Base-by-base conservation (phyloP, 345 rosid species). In the Geranium rotundifolium region DNA sequence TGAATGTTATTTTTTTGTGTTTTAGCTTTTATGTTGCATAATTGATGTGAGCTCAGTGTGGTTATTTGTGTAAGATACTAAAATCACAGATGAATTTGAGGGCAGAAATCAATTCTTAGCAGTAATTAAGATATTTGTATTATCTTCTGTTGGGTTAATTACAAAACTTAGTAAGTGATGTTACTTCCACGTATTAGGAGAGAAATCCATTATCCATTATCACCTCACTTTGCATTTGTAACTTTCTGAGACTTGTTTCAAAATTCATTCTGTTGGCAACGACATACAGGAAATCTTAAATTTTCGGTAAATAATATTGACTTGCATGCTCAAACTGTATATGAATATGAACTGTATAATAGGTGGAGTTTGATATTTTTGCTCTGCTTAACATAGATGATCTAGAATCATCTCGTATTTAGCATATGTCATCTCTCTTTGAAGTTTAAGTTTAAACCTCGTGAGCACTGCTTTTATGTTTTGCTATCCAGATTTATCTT, bases 11-110 rank as follows among this genome's bases (percentile, higher is more conserved):
- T 37, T 14, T 29, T 46, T 17, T 27, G n/a, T n/a, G 14, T 50
- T 39, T 34, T 34, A 34, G 41, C 41, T 8, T 34, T 56, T 63
- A 54, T 59, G 4, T 58, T 66, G 9, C 58, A 54, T 61, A 60
- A 34, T 23, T 9, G n/a, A 20, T 46, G 52, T 46, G 52, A 9
- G 52, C 52, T 12, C 52, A 2, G 0, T 46, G 52, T 46, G 14
- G 52, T 12, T 46, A 46, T 46, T 46, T 46, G 52, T 9, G 52
- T 14, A 46, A 7, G 15, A 46, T 46, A 12, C 52, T 46, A 46
- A 46, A 46, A 46, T 0, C 52, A 46, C 14, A 14, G 52, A 46
- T 46, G 52, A 46, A 46, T 46, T 46, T 3, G 12, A 46, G 12
- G 16, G 12, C 12, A 12, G 52, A 46, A 46, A 46, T 23, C 27